These are phyloP conservation scores for Chaetomiaceae sp. DNA, from an alignment of 2,329 filamentous ascomycete species.

Conservation along the genomic window DNA sequence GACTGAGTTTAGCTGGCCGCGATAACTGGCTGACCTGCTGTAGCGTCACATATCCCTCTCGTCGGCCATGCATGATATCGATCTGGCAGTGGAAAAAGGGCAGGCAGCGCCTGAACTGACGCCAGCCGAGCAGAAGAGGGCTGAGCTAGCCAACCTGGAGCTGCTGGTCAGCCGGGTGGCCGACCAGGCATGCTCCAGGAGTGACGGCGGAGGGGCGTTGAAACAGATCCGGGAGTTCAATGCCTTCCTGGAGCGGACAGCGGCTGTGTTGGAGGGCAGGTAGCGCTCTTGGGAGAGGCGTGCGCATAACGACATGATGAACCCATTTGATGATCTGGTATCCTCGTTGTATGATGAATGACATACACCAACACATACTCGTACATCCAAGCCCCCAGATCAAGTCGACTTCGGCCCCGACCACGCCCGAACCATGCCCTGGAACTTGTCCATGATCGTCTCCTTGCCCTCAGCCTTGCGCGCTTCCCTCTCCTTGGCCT, in stretches of 20 bases:
- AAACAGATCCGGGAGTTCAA: conserved; percentile 59
- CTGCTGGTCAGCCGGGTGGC: conserved; percentile 52
- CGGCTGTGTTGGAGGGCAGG: conserved; percentile 47
- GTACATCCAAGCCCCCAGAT: not conserved
- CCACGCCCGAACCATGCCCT: conserved; percentile 1
- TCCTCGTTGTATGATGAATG: not conserved
- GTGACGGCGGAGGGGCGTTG: conserved; percentile 46
- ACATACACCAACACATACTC: conserved; percentile 9
- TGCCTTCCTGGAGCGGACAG: conserved; percentile 57
- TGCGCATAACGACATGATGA: conserved; percentile 10
- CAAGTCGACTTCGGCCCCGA: conserved; percentile 11
- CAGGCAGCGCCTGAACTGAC: conserved; percentile 45
- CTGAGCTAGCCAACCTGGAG: conserved; percentile 54
- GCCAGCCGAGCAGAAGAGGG: conserved; percentile 42
- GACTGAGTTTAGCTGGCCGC: not conserved
- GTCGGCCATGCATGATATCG: conserved; percentile 57
- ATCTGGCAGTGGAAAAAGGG: conserved; percentile 46
- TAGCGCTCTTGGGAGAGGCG: conserved; percentile 3
- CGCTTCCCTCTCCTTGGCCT: conserved; percentile 49
- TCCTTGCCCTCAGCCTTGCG: conserved; percentile 54
- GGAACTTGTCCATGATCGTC: conserved; percentile 40
- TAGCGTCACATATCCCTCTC: conserved; percentile 51
- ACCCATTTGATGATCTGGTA: not conserved
- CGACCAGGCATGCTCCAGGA: conserved; percentile 48
- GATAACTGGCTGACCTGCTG: not conserved